Percentiles rank a stretch among this genome's conserved stretches.
phyloP scores from a whole-genome alignment of 768 basidiomycete genomes.

The Paxillus rubicundulus region DNA sequence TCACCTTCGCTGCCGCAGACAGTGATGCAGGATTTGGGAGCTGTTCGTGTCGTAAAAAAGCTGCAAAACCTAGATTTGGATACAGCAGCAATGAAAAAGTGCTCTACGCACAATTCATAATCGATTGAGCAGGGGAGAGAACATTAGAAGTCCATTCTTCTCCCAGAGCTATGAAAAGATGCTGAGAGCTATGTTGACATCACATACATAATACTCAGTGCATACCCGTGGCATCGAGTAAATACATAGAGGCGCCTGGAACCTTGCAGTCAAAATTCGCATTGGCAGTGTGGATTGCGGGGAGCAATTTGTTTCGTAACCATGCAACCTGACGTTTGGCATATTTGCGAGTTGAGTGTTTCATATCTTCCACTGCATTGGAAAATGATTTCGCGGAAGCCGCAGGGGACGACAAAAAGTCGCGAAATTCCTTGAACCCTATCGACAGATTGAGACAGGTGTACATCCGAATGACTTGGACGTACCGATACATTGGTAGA shows the following conservation, averaged over 20 bases:
- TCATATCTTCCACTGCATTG: conserved; percentile 73
- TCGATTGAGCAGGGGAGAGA: conserved; percentile 44
- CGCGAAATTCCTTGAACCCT: conserved; percentile 93
- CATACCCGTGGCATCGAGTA: conserved; percentile 70
- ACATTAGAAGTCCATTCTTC: conserved; percentile 62
- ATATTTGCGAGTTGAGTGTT: conserved; percentile 84
- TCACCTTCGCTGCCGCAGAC: conserved; percentile 50
- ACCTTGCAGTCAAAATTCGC: conserved; percentile 22
- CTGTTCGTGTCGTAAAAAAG: conserved; percentile 46
- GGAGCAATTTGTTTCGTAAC: conserved; percentile 88
- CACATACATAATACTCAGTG: neutral
- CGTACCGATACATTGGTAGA: conserved; percentile 92
- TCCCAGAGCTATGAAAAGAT: conserved; percentile 41
- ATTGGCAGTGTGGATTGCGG: conserved; percentile 56
- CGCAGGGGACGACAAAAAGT: conserved; percentile 51
- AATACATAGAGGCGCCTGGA: conserved; percentile 44
- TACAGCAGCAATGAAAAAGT: neutral
- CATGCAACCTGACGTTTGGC: conserved; percentile 89
- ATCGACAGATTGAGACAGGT: conserved; percentile 9
- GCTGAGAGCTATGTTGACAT: neutral
- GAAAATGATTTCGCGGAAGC: conserved; percentile 43
- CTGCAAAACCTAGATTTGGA: conserved; percentile 34
- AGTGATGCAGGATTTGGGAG: conserved; percentile 59
- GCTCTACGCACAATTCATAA: conserved; percentile 44
- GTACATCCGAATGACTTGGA: neutral